Percentiles rank a stretch among this genome's conserved stretches.
Evolutionary conservation across 805 yeast species (phyloP).

Genomic region (Saturnispora sanitii): DNA sequence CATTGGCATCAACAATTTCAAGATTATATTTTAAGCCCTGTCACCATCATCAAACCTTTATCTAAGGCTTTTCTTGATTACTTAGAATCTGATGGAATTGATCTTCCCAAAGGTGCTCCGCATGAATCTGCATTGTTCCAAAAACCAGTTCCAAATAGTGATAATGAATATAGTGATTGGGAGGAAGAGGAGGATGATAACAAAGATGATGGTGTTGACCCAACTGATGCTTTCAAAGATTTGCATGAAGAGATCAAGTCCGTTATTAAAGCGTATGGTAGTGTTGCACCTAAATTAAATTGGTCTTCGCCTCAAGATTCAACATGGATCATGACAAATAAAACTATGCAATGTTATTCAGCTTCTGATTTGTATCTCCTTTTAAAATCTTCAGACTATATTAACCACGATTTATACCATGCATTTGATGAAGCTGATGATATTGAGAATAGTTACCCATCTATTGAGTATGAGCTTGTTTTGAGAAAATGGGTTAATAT

Average conservation of each 20-base stretch:
- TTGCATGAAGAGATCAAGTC: conserved; percentile 45
- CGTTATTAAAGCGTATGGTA: conserved; percentile 40
- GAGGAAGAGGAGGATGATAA: conserved; percentile 36
- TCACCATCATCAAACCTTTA: conserved; percentile 45
- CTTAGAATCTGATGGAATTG: conserved; percentile 58
- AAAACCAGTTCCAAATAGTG: conserved; percentile 33
- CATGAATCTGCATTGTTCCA: conserved; percentile 26
- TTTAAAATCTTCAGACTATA: conserved; percentile 78
- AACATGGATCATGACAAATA: conserved; percentile 77
- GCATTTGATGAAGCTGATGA: conserved; percentile 42
- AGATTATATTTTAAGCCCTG: conserved; percentile 35
- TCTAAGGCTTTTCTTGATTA: conserved; percentile 52
- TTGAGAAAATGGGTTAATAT: conserved; percentile 74
- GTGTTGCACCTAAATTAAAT: conserved; percentile 80
- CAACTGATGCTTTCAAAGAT: conserved; percentile 43
- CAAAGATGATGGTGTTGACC: conserved; percentile 23
- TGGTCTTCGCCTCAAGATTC: conserved; percentile 98
- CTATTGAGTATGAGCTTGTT: conserved; percentile 44
- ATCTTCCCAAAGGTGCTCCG: conserved; percentile 40
- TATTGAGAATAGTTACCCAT: conserved; percentile 25
- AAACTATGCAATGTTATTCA: conserved; percentile 59
- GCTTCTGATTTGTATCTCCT: conserved; percentile 72
- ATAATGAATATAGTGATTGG: conserved; percentile 71
- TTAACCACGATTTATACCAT: conserved; percentile 72
- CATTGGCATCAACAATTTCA: conserved; percentile 50